Evolutionary conservation across 75 land plant species (phyloP).

Genomic region (Chamaecyparis obtusa): DNA sequence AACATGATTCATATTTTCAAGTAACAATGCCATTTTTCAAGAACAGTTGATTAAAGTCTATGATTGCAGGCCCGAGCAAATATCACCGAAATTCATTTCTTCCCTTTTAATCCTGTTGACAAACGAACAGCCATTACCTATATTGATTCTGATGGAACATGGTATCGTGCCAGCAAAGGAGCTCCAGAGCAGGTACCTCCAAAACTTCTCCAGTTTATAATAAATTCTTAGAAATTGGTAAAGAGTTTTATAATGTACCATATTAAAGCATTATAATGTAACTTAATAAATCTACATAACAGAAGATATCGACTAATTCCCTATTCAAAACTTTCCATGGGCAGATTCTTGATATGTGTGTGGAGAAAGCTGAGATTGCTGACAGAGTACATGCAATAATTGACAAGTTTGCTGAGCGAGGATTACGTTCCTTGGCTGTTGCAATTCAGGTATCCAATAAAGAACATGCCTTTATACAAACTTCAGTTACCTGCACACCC

Average conservation of each 20-base stretch:
- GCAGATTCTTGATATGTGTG: conserved; percentile 66
- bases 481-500: not conserved
- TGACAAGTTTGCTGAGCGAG: conserved; percentile 82
- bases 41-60: not conserved
- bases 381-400: conserved; percentile 53
- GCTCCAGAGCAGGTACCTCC: conserved; percentile 59
- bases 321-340: not conserved
- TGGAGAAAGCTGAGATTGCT: conserved; percentile 47
- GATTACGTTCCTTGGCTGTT: conserved; percentile 85
- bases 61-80: conserved; percentile 42
- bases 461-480: not conserved
- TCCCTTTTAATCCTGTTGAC: conserved; percentile 65
- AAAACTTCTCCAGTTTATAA: not conserved
- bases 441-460: conserved; percentile 54
- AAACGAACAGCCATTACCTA: conserved; percentile 66
- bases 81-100: conserved; percentile 46
- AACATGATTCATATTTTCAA: not conserved
- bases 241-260: not conserved
- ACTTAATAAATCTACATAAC: no score
- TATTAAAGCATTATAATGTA: not conserved
- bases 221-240: not conserved
- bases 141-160: conserved; percentile 46
- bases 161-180: conserved; percentile 69
- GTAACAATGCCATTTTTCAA: not conserved
- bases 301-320: conserved; percentile 3